Evolutionary conservation across 805 yeast genomes (phyloP), one percentile per base, ranked within the genome.

Genomic region (Blastobotrys attinorum): DNA sequence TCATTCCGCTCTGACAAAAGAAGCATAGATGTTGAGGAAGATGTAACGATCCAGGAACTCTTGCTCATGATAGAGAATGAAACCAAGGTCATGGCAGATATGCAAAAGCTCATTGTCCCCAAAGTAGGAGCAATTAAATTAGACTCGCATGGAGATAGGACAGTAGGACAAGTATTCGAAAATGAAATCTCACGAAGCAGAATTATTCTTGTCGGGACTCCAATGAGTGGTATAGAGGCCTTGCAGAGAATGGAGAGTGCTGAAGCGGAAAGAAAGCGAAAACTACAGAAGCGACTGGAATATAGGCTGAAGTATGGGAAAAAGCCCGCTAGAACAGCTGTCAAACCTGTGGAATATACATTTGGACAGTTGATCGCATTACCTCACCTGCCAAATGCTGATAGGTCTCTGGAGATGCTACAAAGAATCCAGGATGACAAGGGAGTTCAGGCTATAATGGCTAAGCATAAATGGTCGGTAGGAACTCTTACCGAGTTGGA

Each of bases 401-500:
- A 58, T 5, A 43, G 46, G 31, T 62, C 69, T 0, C 40, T 49
- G 39, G 54, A 45, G 8, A 44, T 59, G 16, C 48, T 65, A 32
- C 54, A 61, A 32, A 48, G 61, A 21, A 51, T 65, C 7, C 43
- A 53, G 16, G 58, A 58, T 38, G 70, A 65, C 43, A 40, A 52
- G 16, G 70, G 67, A 13, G 57, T 65, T 15, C 57, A 53, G 20
- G 63, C 62, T 3, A 51, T 66, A 25, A 62, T 65, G 67, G 48
- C 43, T 22, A 58, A 58, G 45, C 54, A 66, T 52, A 55, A 60
- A 39, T 62, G 60, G 56, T 45, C 50, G 4, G 67, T 65, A 5
- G 64, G 65, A 1, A 45, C 59, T 6, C 47, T 65, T 25, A 54
- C 67, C 1, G 70, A 65, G 42, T 55, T 65, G 22, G 70, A 65